phyloP scores from a whole-genome alignment of 169 alveolate genomes.

The Plasmodium inui region DNA sequence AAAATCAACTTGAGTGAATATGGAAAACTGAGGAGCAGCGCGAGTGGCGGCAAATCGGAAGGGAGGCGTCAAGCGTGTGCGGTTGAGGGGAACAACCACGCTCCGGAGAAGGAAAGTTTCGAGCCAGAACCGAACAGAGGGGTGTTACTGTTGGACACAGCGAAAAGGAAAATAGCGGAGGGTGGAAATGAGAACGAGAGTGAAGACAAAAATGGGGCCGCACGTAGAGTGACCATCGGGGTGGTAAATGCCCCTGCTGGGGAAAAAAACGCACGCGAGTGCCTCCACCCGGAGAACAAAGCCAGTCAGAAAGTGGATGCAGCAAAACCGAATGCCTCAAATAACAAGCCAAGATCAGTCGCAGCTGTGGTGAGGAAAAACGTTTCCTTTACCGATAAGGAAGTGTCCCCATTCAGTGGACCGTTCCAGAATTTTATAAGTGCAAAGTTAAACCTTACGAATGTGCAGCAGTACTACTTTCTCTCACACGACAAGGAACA shows the following conservation, averaged over 20 bases:
- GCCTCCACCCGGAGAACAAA: neutral
- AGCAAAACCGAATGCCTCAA: neutral
- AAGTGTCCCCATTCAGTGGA: neutral
- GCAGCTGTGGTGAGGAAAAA: neutral
- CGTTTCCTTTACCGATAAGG: neutral
- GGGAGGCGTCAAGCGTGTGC: neutral
- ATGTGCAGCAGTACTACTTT: constrained; percentile 30
- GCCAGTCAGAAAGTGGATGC: neutral
- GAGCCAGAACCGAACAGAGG: neutral
- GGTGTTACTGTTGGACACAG: neutral
- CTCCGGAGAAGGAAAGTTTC: neutral
- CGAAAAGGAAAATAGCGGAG: neutral
- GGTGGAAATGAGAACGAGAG: neutral
- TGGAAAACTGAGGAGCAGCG: constrained; percentile 3
- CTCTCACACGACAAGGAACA: constrained; percentile 28
- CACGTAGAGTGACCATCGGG: neutral
- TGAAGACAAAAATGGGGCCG: neutral
- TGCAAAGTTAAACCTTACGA: constrained; percentile 26
- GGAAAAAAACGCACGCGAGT: constrained; percentile 1
- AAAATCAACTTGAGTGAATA: constrained; percentile 18
- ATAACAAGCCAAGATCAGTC: constrained; percentile 19
- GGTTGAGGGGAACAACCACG: neutral
- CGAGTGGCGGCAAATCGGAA: neutral
- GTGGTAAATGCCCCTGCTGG: neutral
- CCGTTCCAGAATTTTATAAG: constrained; percentile 41